phyloP scores from a whole-genome alignment of 202 grass and related monocot genomes.

The Setaria viridis region DNA sequence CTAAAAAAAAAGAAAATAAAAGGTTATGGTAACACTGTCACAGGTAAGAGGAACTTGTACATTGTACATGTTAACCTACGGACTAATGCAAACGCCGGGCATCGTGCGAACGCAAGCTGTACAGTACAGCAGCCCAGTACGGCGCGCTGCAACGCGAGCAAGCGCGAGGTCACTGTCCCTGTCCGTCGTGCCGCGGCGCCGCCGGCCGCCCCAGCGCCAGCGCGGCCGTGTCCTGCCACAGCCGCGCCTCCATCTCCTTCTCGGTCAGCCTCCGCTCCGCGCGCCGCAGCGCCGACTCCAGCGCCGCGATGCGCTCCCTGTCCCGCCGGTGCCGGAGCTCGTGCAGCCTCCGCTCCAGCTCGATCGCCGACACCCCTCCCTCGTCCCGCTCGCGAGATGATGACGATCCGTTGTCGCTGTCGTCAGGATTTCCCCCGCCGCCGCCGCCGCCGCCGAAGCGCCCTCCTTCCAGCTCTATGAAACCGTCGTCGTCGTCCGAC shows the following conservation, averaged over 20 bases:
- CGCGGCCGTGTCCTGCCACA: conserved; percentile 60
- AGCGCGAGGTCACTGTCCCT: not conserved
- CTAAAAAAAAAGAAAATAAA: no score
- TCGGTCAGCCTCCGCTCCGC: conserved; percentile 54
- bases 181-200: not conserved
- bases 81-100: not conserved
- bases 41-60: not conserved
- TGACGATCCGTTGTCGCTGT: not conserved
- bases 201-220: conserved; percentile 48
- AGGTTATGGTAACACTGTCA: not conserved
- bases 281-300: conserved; percentile 62
- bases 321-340: conserved; percentile 62
- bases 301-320: conserved; percentile 63
- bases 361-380: conserved; percentile 48
- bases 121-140: not conserved
- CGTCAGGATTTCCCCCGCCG: not conserved
- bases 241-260: conserved; percentile 70
- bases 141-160: not conserved
- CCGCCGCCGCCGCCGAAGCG: conserved; percentile 14
- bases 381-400: not conserved
- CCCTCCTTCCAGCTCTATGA: conserved; percentile 52
- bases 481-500: conserved; percentile 49
- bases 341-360: conserved; percentile 82
- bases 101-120: not conserved
- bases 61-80: not conserved